Conservation (phyloP, 1,284 basidiomycete genomes). For the Cutaneotrichosporon dermatis region DNA sequence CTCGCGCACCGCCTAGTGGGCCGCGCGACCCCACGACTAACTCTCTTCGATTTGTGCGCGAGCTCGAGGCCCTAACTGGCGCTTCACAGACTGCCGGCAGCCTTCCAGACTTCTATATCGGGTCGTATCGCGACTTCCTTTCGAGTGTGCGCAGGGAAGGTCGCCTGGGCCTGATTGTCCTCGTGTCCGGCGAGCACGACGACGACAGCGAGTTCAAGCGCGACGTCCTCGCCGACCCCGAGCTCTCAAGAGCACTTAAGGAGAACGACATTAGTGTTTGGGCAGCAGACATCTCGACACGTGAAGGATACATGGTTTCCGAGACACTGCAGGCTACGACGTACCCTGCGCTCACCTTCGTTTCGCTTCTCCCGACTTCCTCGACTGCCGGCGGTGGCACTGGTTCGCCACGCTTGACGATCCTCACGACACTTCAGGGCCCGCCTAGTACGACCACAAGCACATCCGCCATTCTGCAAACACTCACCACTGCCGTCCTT, state of each 20-base stretch:
- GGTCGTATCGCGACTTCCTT: constrained; percentile 77
- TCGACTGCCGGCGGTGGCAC: constrained; percentile 41
- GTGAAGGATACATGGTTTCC: constrained; percentile 77
- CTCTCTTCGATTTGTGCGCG: constrained; percentile 35
- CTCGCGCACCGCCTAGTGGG: constrained; percentile 20
- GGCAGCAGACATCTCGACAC: constrained; percentile 76
- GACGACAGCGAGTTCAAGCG: constrained; percentile 83
- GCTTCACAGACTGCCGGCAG: constrained; percentile 26
- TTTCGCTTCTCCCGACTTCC: constrained; percentile 69
- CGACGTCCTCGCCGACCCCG: constrained; percentile 68
- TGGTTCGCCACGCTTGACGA: constrained; percentile 57
- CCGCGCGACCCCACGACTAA: constrained; percentile 34
- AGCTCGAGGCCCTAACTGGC: constrained; percentile 38
- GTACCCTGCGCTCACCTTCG: constrained; percentile 85
- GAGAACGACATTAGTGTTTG: constrained; percentile 71
- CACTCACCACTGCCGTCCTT: constrained; percentile 65
- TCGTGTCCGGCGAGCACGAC: constrained; percentile 89
- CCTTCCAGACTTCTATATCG: constrained; percentile 73
- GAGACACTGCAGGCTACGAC: constrained; percentile 83
- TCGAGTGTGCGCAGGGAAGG: constrained; percentile 64
- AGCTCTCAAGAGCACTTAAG: constrained; percentile 62
- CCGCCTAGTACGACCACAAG: constrained; percentile 60
- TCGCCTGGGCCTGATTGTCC: constrained; percentile 70
- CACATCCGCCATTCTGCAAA: constrained; percentile 59
- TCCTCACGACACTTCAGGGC: constrained; percentile 80